Evolutionary conservation across 2,329 filamentous ascomycete genomes (phyloP).

Genomic region (Microascus cirrosus): DNA sequence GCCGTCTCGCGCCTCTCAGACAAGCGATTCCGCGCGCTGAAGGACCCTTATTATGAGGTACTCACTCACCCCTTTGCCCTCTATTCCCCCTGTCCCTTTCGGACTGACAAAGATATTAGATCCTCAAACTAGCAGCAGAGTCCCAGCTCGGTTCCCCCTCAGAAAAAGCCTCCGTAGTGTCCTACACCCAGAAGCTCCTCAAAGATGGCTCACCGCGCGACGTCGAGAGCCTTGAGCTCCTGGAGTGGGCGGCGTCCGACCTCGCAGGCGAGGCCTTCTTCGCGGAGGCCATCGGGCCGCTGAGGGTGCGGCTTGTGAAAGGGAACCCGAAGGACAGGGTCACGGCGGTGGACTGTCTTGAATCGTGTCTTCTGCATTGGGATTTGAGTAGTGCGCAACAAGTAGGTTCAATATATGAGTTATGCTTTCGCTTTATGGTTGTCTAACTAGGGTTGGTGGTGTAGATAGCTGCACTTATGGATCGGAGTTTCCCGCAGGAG

Average conservation of each 20-base stretch:
- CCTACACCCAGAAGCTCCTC: constrained; percentile 32
- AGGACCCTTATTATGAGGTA: constrained; percentile 47
- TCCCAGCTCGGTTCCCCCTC: constrained; percentile 37
- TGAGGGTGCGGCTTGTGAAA: constrained; percentile 38
- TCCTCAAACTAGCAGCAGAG: constrained; percentile 36
- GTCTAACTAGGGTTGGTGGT: constrained; percentile 1
- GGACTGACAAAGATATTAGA: neutral
- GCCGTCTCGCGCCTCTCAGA: constrained; percentile 39
- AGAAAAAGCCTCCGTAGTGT: constrained; percentile 31
- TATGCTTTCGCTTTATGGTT: neutral
- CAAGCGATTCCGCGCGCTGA: constrained; percentile 31
- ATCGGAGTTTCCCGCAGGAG: constrained; percentile 37
- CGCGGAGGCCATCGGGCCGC: constrained; percentile 32
- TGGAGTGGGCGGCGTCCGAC: constrained; percentile 40
- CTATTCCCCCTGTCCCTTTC: neutral
- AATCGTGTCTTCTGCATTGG: constrained; percentile 41
- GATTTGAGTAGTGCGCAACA: constrained; percentile 47
- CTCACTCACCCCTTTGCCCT: neutral
- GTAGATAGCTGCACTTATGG: constrained; percentile 42
- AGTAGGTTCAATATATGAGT: constrained; percentile 19
- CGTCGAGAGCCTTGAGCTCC: constrained; percentile 37
- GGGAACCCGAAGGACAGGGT: constrained; percentile 34
- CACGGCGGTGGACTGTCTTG: constrained; percentile 30
- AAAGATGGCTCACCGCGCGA: constrained; percentile 35
- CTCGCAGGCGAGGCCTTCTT: constrained; percentile 27